These are phyloP conservation scores for Acidomyces sp. DNA, from an alignment of 495 filamentous ascomycete genomes.

Conservation along the genomic window DNA sequence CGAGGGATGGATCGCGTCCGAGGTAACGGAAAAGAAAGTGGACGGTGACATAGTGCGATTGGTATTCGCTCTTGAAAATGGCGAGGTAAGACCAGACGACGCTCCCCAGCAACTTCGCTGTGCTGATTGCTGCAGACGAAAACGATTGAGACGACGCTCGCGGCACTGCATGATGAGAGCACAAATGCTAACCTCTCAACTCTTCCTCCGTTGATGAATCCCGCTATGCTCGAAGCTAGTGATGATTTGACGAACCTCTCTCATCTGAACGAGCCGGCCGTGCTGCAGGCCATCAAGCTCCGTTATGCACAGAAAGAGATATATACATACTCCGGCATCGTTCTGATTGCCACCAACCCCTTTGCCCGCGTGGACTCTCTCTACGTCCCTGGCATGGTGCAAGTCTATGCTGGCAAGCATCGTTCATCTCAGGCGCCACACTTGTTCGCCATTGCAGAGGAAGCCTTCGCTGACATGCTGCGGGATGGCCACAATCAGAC, in stretches of 20 bases:
- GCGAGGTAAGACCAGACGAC: conserved; percentile 53
- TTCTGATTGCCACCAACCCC: conserved; percentile 95
- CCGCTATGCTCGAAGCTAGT: conserved; percentile 93
- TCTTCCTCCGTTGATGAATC: conserved; percentile 93
- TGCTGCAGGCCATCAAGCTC: conserved; percentile 92
- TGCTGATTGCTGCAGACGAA: conserved; percentile 45
- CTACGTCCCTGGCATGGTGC: conserved; percentile 98
- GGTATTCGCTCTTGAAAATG: conserved; percentile 77
- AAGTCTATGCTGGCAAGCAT: conserved; percentile 96
- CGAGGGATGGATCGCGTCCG: conserved; percentile 94
- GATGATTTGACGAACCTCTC: conserved; percentile 97
- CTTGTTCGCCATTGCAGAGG: conserved; percentile 97
- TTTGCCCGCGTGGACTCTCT: conserved; percentile 96
- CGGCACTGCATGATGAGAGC: conserved; percentile 63
- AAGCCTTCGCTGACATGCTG: conserved; percentile 99
- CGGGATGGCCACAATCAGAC: conserved; percentile 93
- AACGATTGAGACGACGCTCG: conserved; percentile 65
- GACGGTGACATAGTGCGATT: conserved; percentile 76
- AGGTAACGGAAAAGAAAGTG: conserved; percentile 76
- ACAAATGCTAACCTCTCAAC: conserved; percentile 46
- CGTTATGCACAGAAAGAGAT: conserved; percentile 99
- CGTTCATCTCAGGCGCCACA: conserved; percentile 92
- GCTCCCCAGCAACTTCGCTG: conserved; percentile 11
- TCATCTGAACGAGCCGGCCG: conserved; percentile 95
- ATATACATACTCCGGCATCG: conserved; percentile 98